Evolutionary conservation across 192 early-diverging fungal species (phyloP).

Genomic region (Gamsiella multidivaricata): DNA sequence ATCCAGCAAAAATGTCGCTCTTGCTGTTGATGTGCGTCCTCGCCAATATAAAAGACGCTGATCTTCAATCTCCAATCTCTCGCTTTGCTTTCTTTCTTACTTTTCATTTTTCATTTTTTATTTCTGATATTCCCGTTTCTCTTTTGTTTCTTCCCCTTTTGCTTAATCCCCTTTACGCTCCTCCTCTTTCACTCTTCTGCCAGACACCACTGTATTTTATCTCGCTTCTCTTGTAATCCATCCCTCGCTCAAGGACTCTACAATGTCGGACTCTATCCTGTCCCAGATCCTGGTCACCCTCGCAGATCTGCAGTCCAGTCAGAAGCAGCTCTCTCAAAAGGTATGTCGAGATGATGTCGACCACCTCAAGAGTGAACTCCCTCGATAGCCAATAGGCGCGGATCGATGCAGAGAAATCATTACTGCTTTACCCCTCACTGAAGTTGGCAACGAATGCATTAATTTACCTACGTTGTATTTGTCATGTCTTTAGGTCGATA

Average conservation of each 20-base stretch:
- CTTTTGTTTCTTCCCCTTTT: neutral
- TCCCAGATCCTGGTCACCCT: constrained; percentile 43
- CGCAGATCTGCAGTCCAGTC: constrained; percentile 37
- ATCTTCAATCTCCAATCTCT: neutral
- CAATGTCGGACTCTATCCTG: constrained; percentile 48
- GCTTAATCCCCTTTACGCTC: neutral
- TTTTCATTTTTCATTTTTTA: neutral
- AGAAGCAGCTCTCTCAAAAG: constrained; percentile 43
- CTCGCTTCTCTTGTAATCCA: neutral
- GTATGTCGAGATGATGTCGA: constrained; percentile 10
- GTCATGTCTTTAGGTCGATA: constrained; percentile 30
- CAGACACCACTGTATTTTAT: neutral
- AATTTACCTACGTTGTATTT: too few species aligned
- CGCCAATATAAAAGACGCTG: too few species aligned
- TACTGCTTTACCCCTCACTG: too few species aligned
- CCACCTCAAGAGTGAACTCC: neutral
- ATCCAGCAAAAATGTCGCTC: too few species aligned
- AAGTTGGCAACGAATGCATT: too few species aligned
- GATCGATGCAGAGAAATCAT: too few species aligned
- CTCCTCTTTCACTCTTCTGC: neutral
- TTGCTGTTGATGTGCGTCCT: too few species aligned
- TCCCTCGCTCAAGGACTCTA: neutral
- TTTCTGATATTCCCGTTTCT: neutral
- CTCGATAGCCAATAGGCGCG: too few species aligned
- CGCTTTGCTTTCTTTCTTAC: neutral